Percentiles rank a stretch among this genome's conserved stretches.
Evolutionary conservation across 257 asterid genomes (phyloP).

Genomic region (Datura wrightii): DNA sequence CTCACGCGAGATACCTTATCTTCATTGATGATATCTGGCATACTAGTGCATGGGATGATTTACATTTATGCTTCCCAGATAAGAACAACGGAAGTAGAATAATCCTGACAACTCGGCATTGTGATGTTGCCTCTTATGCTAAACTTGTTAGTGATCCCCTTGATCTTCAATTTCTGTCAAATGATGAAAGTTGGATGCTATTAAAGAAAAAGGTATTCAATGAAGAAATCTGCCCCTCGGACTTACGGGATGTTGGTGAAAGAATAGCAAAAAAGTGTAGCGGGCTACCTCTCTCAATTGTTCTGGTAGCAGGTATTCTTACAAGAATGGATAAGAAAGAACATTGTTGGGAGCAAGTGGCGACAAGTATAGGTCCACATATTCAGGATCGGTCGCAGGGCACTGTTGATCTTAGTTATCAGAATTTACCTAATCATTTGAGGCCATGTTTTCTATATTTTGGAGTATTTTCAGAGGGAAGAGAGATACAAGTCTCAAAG

Average conservation of each 20-base stretch:
- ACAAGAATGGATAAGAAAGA: background rate
- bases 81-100: constrained; percentile 43
- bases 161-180: background rate
- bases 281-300: constrained; percentile 31
- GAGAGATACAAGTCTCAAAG: background rate
- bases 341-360: background rate
- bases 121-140: background rate
- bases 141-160: background rate
- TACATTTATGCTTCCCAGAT: background rate
- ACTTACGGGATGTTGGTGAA: background rate
- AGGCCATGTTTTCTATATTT: constrained; percentile 12
- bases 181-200: constrained; percentile 23
- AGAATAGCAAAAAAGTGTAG: constrained; percentile 17
- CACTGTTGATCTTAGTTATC: constrained; percentile 24
- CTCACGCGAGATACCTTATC: constrained; percentile 39
- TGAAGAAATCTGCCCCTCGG: background rate
- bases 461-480: constrained; percentile 12
- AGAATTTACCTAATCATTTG: constrained; percentile 20
- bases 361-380: background rate
- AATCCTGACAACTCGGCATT: constrained; percentile 24
- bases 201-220: background rate
- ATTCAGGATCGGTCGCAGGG: background rate
- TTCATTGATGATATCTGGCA: constrained; percentile 54
- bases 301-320: constrained; percentile 14
- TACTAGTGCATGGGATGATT: constrained; percentile 36